These are phyloP conservation scores for Triangularia setosa DNA, from an alignment of 2,329 filamentous ascomycete species.

Conservation along the genomic window DNA sequence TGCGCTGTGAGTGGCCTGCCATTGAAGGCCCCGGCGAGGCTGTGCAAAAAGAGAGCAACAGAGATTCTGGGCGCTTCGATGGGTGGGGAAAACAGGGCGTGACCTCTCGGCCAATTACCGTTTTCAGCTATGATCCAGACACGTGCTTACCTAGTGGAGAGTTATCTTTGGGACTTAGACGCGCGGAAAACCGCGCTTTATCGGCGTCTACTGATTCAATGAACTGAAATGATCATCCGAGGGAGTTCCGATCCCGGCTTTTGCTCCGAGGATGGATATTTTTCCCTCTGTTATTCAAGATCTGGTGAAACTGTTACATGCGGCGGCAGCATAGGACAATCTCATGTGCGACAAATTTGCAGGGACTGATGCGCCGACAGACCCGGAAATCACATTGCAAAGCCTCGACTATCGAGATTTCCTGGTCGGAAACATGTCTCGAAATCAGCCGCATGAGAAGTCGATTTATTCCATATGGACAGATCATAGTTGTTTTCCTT, in stretches of 20 bases:
- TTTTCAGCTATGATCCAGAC: constrained; percentile 9
- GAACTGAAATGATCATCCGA: neutral
- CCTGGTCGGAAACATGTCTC: neutral
- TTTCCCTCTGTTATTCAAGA: neutral
- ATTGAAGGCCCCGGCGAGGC: constrained; percentile 10
- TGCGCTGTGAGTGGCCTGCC: constrained; percentile 5
- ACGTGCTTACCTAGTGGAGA: neutral
- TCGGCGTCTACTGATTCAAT: neutral
- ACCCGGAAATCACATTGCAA: neutral
- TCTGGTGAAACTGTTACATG: neutral
- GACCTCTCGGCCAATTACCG: constrained; percentile 19
- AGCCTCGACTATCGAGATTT: neutral
- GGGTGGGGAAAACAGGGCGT: constrained; percentile 8
- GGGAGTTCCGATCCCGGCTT: neutral
- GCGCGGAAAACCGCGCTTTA: neutral
- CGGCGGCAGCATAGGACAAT: neutral
- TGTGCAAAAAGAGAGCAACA: constrained; percentile 7
- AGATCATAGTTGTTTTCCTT: neutral
- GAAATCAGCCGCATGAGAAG: neutral
- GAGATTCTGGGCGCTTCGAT: constrained; percentile 20
- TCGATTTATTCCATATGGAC: neutral
- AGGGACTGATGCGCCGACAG: neutral
- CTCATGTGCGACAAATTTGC: neutral
- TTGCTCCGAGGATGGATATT: neutral
- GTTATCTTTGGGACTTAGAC: neutral